Evolutionary conservation across 495 filamentous ascomycete genomes (phyloP), one percentile per base, ranked within the genome.

Genomic region (Penicillium chermesinum): DNA sequence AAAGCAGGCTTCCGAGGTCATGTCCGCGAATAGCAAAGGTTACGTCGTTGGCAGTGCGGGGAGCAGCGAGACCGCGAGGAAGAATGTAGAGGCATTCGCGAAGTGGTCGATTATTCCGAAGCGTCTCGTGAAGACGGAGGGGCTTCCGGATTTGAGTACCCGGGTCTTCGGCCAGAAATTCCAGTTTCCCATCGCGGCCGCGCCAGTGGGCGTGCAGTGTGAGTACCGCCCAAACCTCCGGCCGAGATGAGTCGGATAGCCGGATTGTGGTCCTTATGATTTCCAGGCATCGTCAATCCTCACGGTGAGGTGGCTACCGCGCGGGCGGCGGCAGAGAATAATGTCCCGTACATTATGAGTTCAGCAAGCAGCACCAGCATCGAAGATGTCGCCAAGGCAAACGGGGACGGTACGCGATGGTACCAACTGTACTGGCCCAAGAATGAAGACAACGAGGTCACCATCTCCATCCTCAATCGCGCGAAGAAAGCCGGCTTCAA

Each of bases 371-470:
- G 54, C 6, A 61, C 53, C 9, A 63, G 61, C 36, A 70, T 75
- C 18, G 74, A 77, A 40, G 64, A 76, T 13, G 65, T 74, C 1
- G 74, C 74, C 0, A 50, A 48, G 15, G 73, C 67, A 0, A 70
- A 61, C 44, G 68, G 59, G 2, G 43, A 58, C 10, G 63, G 73
- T 0, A 36, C 51, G 2, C 53, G 73, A 3, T 79, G 76, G 69
- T 85, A 73, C 59, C 82, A 87, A 60, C 68, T 87, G 1, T 87
- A 87, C 57, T 82, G 80, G 77, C 78, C 79, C 9, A 41, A 10
- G 0, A 55, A 56, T 39, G 57, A 67, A 17, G 60, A 81, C 54
- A 66, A 77, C 19, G 69, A 77, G 5, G 59, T 84, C 20, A 83
- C 83, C 0, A 49, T 59, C 0, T 73, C 72, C 2, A 57, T 83